phyloP scores from a whole-genome alignment of 1,284 basidiomycete species.

The Somion occarium region DNA sequence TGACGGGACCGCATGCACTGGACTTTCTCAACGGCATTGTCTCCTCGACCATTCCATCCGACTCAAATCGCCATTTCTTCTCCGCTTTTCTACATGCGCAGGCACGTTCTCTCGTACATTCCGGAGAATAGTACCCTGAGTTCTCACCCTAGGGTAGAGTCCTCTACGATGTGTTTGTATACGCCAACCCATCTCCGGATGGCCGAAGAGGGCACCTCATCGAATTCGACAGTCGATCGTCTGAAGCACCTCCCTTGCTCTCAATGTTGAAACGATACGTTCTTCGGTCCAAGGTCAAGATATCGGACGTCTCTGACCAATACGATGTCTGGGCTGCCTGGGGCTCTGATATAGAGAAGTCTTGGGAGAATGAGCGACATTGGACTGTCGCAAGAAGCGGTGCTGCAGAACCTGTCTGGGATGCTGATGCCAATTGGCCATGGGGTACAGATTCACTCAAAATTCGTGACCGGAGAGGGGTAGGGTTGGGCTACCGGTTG shows the following conservation, averaged over 20 bases:
- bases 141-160: conserved; percentile 69
- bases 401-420: conserved; percentile 57
- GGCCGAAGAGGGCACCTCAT: conserved; percentile 60
- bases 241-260: conserved; percentile 49
- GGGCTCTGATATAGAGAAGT: conserved; percentile 42
- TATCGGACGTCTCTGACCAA: conserved; percentile 71
- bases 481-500: conserved; percentile 73
- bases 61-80: conserved; percentile 58
- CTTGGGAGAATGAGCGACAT: conserved; percentile 33
- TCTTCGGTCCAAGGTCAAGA: conserved; percentile 84
- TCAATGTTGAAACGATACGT: conserved; percentile 79
- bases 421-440: conserved; percentile 40
- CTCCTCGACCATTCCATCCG: conserved; percentile 51
- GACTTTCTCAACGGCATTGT: conserved; percentile 90
- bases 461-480: conserved; percentile 69
- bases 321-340: conserved; percentile 82
- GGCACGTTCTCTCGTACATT: conserved; percentile 38
- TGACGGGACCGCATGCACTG: conserved; percentile 79
- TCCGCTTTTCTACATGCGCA: conserved; percentile 86
- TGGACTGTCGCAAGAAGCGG: conserved; percentile 21
- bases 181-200: conserved; percentile 49
- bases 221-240: conserved; percentile 65
- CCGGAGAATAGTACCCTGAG: conserved; percentile 8
- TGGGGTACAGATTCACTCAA: conserved; percentile 53
- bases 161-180: conserved; percentile 85